These are phyloP conservation scores for Paramecium pentaurelia DNA, from an alignment of 73 alveolate genomes.

Conservation along the genomic window DNA sequence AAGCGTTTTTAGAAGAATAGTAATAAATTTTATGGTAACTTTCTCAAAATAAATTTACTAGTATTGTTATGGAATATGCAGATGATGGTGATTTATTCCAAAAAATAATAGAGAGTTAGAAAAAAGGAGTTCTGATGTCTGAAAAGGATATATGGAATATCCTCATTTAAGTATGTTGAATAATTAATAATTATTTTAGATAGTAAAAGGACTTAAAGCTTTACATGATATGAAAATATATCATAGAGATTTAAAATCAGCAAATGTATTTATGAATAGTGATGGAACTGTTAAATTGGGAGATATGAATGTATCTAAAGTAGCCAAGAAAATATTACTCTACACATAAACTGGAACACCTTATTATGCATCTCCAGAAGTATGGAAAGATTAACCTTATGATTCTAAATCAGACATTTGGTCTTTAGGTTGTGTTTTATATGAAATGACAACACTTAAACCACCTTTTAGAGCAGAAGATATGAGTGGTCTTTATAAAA, in stretches of 20 bases:
- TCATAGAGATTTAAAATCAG: slow-evolving; percentile 87
- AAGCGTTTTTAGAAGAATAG: slow-evolving; percentile 85
- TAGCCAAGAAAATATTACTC: slow-evolving; percentile 78
- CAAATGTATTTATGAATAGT: slow-evolving; percentile 84
- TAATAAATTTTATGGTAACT: slow-evolving; percentile 61
- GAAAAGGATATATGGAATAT: slow-evolving; percentile 92
- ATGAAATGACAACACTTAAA: slow-evolving; percentile 90
- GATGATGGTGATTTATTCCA: slow-evolving; percentile 88
- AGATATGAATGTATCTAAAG: slow-evolving; percentile 90
- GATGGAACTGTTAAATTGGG: slow-evolving; percentile 90
- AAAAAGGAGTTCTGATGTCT: slow-evolving; percentile 56
- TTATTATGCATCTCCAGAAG: slow-evolving; percentile 96
- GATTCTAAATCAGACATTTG: slow-evolving; percentile 94
- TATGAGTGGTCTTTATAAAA: slow-evolving; percentile 85
- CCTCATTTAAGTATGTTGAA: slow-evolving; percentile 69
- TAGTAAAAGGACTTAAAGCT: slow-evolving; percentile 73
- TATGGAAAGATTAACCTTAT: slow-evolving; percentile 97
- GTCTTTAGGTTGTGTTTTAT: slow-evolving; percentile 95
- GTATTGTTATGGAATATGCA: slow-evolving; percentile 91
- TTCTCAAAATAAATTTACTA: slow-evolving; percentile 57
- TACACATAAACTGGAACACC: slow-evolving; percentile 98
- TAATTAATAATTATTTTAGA: slow-evolving; percentile 60
- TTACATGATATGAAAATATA: slow-evolving; percentile 76
- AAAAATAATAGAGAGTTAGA: slow-evolving; percentile 71
- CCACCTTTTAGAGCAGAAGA: slow-evolving; percentile 98